Evolutionary conservation across 768 basidiomycete genomes (phyloP).

Genomic region (Hericium coralloides): DNA sequence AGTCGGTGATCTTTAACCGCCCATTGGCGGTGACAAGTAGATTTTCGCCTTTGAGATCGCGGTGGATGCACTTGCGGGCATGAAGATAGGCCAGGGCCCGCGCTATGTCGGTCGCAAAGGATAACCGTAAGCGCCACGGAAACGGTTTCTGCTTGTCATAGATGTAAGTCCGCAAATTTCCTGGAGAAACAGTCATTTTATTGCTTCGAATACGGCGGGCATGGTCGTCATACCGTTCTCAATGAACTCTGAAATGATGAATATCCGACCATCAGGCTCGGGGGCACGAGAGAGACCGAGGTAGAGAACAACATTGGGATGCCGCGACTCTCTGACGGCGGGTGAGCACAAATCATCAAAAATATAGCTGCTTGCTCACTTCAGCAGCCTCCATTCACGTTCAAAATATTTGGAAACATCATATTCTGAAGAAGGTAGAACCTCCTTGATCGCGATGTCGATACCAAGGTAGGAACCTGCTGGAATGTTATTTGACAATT

Average conservation of each 20-base stretch:
- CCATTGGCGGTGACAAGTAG: conserved; percentile 92
- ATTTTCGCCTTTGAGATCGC: conserved; percentile 96
- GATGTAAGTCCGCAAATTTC: conserved; percentile 86
- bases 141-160: conserved; percentile 76
- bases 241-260: conserved; percentile 93
- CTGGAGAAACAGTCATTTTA: conserved; percentile 16
- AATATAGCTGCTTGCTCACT: conserved; percentile 29
- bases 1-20: conserved; percentile 96
- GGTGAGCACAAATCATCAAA: conserved; percentile 6
- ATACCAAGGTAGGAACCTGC: conserved; percentile 90
- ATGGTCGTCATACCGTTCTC: conserved; percentile 47
- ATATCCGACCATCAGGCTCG: conserved; percentile 73
- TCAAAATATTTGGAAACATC: conserved; percentile 97
- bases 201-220: background rate
- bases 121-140: conserved; percentile 89
- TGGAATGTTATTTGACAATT: background rate
- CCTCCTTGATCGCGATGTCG: conserved; percentile 95
- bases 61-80: conserved; percentile 81
- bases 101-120: conserved; percentile 91
- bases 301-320: conserved; percentile 90
- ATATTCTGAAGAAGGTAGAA: conserved; percentile 84
- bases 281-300: conserved; percentile 83
- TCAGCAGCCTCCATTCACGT: conserved; percentile 98
- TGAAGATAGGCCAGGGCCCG: conserved; percentile 97
- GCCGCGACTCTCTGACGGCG: conserved; percentile 60